Percentiles rank a stretch among this genome's conserved stretches.
Evolutionary conservation across 2,329 filamentous ascomycete species (phyloP).

Genomic region (Atkinsonella texensis): DNA sequence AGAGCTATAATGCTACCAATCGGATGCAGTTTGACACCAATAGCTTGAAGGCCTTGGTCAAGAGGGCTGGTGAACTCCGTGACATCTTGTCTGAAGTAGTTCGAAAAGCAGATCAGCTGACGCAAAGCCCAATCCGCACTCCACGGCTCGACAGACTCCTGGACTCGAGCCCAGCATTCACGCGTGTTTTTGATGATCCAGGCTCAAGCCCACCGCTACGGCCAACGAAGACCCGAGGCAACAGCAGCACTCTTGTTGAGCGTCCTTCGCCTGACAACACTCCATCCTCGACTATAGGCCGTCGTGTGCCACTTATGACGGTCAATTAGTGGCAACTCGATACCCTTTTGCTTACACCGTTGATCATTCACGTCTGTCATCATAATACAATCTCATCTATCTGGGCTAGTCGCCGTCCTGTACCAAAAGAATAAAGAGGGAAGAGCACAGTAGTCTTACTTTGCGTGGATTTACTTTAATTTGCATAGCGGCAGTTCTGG

Average conservation of each 20-base stretch:
- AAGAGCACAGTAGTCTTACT: background rate
- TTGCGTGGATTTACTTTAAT: conserved; percentile 13
- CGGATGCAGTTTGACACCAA: conserved; percentile 56
- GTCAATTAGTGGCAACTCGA: conserved; percentile 30
- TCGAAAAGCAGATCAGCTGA: conserved; percentile 45
- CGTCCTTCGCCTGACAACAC: conserved; percentile 39
- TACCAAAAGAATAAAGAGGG: conserved; percentile 11
- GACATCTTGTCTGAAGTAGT: conserved; percentile 48
- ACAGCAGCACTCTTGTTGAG: conserved; percentile 37
- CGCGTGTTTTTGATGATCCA: conserved; percentile 52
- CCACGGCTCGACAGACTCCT: conserved; percentile 31
- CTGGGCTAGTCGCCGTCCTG: conserved; percentile 10
- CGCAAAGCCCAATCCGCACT: conserved; percentile 41
- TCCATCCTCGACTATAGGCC: conserved; percentile 35
- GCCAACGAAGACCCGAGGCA: conserved; percentile 37
- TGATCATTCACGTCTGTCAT: background rate
- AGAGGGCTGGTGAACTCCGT: conserved; percentile 46
- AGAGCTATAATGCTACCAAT: conserved; percentile 29
- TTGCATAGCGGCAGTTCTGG: conserved; percentile 26
- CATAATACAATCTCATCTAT: background rate
- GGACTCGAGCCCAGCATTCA: conserved; percentile 56
- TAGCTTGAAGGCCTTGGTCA: conserved; percentile 54
- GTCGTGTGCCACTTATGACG: conserved; percentile 53
- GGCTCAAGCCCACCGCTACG: conserved; percentile 41
- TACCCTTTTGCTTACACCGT: background rate